Base-by-base conservation (phyloP, 768 basidiomycete genomes). In the Fistulinella prunicolor region DNA sequence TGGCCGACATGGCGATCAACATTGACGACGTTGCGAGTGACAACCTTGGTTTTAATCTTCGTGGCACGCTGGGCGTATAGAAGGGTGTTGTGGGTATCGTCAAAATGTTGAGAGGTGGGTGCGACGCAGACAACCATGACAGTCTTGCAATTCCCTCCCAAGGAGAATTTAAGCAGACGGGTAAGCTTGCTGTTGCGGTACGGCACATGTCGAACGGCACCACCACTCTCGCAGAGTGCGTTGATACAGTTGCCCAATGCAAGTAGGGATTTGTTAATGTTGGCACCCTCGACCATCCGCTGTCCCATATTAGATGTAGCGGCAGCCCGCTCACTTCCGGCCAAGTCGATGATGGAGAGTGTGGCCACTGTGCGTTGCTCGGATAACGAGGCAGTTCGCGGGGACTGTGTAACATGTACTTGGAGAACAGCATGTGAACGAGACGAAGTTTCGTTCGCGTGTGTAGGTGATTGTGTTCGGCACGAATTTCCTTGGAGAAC, bases 111-210 rank as follows among this genome's bases (percentile, higher is more conserved):
- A 30, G 93, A 94, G 5, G 94, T 93, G 2, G 96, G 96, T 1
- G 94, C 94, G 39, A 99, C 77, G 65, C 96, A 98, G 52, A 98
- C 95, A 54, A 97, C 92, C 96, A 98, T 99, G 63, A 96, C 94
- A 1, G 96, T 99, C 71, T 95, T 92, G 80, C 96, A 99, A 68
- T 98, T 98, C 6, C 96, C 96, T 1, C 95, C 95, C 40, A 98
- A 81, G 1, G 95, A 94, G 74, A 97, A 97, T 69, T 97, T 98
- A 63, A 98, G 85, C 38, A 98, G 71, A 36, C 96, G 89, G 1
- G 96, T 99, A 55, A 99, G 87, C 70, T 99, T 99, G 76, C 90
- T 93, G 73, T 99, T 96, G 46, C 96, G 82, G 69, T 98, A 99
- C 0, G 96, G 96, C 12, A 99, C 79, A 65, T 98, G 96, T 29